Evolutionary conservation across 331 rosid species (phyloP).

Genomic region (Rosa hybrid): DNA sequence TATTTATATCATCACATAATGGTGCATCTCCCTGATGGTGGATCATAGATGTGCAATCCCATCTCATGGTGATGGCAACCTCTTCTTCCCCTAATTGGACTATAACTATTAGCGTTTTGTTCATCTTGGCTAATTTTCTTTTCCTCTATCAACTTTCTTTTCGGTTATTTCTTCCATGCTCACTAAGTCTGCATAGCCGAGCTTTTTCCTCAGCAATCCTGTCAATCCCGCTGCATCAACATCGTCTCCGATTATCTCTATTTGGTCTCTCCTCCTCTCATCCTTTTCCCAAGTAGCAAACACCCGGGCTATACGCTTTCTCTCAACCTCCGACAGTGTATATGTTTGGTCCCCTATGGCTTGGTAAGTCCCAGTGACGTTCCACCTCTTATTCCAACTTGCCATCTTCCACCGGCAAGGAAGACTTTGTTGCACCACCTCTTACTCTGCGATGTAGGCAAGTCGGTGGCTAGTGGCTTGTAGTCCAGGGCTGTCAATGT

Average conservation of each 20-base stretch:
- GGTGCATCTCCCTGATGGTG: not conserved
- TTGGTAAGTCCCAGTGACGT: too few relatives aligned
- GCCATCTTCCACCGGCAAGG: too few relatives aligned
- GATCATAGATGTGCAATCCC: not conserved
- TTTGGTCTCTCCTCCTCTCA: slow-evolving; percentile 27
- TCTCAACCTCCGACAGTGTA: too few relatives aligned
- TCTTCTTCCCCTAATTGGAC: not conserved
- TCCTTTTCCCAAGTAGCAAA: too few relatives aligned
- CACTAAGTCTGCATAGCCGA: slow-evolving; percentile 42
- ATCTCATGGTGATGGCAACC: not conserved
- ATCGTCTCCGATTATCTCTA: slow-evolving; percentile 56
- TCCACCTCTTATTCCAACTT: too few relatives aligned
- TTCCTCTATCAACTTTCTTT: not conserved
- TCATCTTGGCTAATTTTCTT: not conserved
- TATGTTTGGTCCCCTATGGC: too few relatives aligned
- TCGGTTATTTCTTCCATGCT: slow-evolving; percentile 31
- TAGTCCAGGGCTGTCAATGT: too few relatives aligned
- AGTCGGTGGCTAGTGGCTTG: too few relatives aligned
- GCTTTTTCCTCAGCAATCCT: slow-evolving; percentile 43
- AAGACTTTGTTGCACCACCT: too few relatives aligned
- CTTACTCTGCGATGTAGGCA: too few relatives aligned
- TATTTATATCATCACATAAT: not conserved
- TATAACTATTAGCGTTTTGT: not conserved
- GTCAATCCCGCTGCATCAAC: slow-evolving; percentile 49
- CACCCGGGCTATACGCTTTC: too few relatives aligned